Evolutionary conservation across 1,284 basidiomycete genomes (phyloP).

Genomic region (Trametes polyzona): DNA sequence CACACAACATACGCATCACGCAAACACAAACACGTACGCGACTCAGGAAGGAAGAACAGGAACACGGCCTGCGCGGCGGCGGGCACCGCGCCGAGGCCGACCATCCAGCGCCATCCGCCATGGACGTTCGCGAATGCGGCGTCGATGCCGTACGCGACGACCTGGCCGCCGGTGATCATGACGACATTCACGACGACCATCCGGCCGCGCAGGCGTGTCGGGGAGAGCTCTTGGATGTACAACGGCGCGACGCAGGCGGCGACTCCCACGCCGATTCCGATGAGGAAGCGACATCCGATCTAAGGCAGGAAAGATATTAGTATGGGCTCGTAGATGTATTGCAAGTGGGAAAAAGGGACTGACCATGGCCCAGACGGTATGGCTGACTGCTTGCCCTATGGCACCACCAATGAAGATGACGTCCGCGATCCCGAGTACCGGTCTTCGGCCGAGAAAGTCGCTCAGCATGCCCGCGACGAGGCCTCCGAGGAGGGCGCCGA

Average conservation of each 20-base stretch:
- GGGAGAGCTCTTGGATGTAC: conserved; percentile 85
- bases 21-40: conserved; percentile 51
- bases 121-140: conserved; percentile 68
- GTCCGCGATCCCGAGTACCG: conserved; percentile 73
- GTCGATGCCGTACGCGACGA: conserved; percentile 78
- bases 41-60: conserved; percentile 75
- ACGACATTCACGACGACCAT: conserved; percentile 75
- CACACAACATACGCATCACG: background rate
- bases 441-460: conserved; percentile 73
- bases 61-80: conserved; percentile 66
- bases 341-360: conserved; percentile 20
- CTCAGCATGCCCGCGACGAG: conserved; percentile 72
- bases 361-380: conserved; percentile 74
- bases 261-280: conserved; percentile 71
- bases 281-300: conserved; percentile 77
- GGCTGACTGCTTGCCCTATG: conserved; percentile 66
- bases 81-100: conserved; percentile 73
- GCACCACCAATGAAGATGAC: conserved; percentile 79
- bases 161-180: conserved; percentile 74
- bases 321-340: background rate
- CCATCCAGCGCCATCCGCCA: conserved; percentile 86
- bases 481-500: conserved; percentile 79
- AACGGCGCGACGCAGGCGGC: conserved; percentile 83
- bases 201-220: conserved; percentile 73
- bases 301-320: conserved; percentile 25